Conservation (phyloP, 202 grass and related monocot species). For the Digitaria exilis region DNA sequence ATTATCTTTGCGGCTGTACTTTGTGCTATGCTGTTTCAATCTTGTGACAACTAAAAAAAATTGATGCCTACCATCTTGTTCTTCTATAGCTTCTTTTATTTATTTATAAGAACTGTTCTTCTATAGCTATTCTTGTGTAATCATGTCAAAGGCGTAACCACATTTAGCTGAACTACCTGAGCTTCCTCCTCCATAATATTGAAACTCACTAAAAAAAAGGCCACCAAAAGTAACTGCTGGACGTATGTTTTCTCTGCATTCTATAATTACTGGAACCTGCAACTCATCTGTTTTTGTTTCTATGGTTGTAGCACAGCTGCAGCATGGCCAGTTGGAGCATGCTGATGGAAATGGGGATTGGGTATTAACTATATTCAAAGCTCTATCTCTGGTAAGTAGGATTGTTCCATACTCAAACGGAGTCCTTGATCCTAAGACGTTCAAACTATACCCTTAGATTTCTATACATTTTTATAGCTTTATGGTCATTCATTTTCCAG, state of each 20-base stretch:
- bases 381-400: conserved; percentile 75
- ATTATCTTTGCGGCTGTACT: not conserved
- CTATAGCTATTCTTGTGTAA: conserved; percentile 14
- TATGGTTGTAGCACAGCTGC: conserved; percentile 73
- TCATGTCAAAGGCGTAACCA: conserved; percentile 5
- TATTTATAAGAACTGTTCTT: too few relatives aligned
- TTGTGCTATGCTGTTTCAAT: conserved; percentile 21
- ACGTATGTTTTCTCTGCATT: not conserved
- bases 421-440: conserved; percentile 10
- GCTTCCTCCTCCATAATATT: conserved; percentile 20
- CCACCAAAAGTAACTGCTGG: not conserved
- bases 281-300: conserved; percentile 27
- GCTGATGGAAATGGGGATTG: conserved; percentile 99
- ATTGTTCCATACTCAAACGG: conserved; percentile 22
- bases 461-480: conserved; percentile 9
- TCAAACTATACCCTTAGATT: conserved; percentile 1
- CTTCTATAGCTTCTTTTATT: too few relatives aligned
- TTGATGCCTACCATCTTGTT: not conserved
- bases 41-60: not conserved
- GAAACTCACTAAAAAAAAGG: conserved; percentile 13
- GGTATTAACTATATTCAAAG: conserved; percentile 98
- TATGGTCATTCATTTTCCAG: not conserved
- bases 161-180: not conserved
- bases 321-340: conserved; percentile 78
- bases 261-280: conserved; percentile 13